Base-by-base conservation (phyloP, 106 monocot species). In the Agapanthus africanus region DNA sequence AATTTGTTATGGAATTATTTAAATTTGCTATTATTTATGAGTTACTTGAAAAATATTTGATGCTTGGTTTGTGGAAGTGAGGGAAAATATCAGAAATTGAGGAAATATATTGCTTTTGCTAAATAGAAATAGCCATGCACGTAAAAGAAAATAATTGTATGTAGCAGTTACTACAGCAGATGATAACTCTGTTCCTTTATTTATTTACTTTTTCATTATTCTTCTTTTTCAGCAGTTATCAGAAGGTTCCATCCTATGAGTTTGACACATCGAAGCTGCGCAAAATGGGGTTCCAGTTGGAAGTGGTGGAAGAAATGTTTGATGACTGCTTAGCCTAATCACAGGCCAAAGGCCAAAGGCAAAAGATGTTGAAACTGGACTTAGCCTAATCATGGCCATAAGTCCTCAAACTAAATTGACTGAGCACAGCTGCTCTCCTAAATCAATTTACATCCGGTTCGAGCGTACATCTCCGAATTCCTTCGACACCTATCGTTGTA, bases 251-350 rank as follows among this genome's bases (percentile, higher is more conserved):
- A 0, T 13, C 26, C 34, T 88, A 88, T 49, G 31, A 64, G 10
- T 75, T 88, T 42, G 51, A 83, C 73, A 83, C 88, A 38, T 78
- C 80, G 2, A 88, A 86, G 74, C 27, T 79, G 28, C 49, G 14
- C 40, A 71, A 67, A 31, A n/a, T 93, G 79, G 85, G 85, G 6
- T 77, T 93, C 69, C 44, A 81, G 40, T 88, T 88, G 73, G 79
- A 69, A 66, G 80, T 83, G 7, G 70, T 88, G 6, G 83, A 75
- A 59, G 85, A 85, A 62, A 93, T 88, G 88, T 88, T 88, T 67
- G 88, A 88, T 47, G 88, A 88, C 42, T 79, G 76, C 81, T 74
- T 93, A n/a, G n/a, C n/a, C n/a, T n/a, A n/a, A n/a, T n/a, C n/a
- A n/a, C n/a, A n/a, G n/a, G n/a, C 13, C 32, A 70, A 34, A 86